Evolutionary conservation across 169 alveolate genomes (phyloP).

Genomic region (Plasmodium vinckei): DNA sequence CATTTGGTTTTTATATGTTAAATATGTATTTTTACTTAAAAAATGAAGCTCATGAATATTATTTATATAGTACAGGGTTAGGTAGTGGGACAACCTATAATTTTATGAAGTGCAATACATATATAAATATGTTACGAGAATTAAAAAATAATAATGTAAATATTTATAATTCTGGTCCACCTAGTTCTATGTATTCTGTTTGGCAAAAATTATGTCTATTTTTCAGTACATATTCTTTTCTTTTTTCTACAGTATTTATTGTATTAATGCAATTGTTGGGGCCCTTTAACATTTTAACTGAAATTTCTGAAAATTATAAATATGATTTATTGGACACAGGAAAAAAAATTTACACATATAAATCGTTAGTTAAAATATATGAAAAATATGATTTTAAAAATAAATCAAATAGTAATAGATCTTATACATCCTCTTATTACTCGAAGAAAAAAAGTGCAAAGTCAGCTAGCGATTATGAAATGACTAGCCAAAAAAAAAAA

Average conservation of each 20-base stretch:
- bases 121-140: constrained; percentile 41
- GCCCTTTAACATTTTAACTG: constrained; percentile 40
- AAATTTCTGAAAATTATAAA: neutral
- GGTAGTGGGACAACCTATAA: neutral
- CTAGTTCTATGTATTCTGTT: constrained; percentile 21
- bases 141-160: neutral
- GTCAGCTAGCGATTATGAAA: neutral
- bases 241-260: constrained; percentile 57
- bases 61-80: constrained; percentile 1
- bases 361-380: constrained; percentile 48
- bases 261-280: constrained; percentile 73
- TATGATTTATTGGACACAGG: neutral
- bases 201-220: constrained; percentile 75
- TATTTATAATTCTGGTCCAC: neutral
- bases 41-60: constrained; percentile 71
- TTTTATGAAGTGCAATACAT: constrained; percentile 65
- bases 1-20: constrained; percentile 42
- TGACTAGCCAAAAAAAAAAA: neutral
- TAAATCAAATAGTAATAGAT: neutral
- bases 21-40: constrained; percentile 69
- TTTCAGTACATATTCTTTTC: constrained; percentile 64
- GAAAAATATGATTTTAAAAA: constrained; percentile 13
- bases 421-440: constrained; percentile 5
- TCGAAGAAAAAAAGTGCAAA: neutral
- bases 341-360: constrained; percentile 40